Percentiles rank a stretch among this genome's conserved stretches.
Evolutionary conservation across 2,329 filamentous ascomycete species (phyloP).

Genomic region (Zopfia rhizophila): DNA sequence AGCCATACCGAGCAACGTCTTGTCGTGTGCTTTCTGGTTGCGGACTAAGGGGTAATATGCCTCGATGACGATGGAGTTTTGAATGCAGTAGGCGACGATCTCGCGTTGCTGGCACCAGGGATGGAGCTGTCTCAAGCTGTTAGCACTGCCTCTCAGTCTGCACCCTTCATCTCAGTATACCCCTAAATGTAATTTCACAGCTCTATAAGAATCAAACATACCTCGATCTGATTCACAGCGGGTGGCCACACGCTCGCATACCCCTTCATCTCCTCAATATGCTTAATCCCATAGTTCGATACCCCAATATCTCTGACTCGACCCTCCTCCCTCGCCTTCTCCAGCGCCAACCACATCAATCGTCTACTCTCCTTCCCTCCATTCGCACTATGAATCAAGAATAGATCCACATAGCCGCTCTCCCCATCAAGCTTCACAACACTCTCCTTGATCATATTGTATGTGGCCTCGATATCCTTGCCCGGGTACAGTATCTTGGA

Average conservation of each 20-base stretch:
- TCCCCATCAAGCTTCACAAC: conserved; percentile 68
- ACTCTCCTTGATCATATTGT: conserved; percentile 68
- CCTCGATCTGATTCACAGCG: conserved; percentile 79
- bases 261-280: conserved; percentile 74
- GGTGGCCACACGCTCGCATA: conserved; percentile 75
- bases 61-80: conserved; percentile 69
- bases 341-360: conserved; percentile 73
- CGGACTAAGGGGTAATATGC: conserved; percentile 75
- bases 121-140: conserved; percentile 76
- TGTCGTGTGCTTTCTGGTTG: conserved; percentile 77
- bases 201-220: conserved; percentile 49
- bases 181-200: no score
- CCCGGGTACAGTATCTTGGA: conserved; percentile 72
- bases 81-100: conserved; percentile 66
- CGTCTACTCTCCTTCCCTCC: conserved; percentile 66
- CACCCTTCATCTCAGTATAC: no score
- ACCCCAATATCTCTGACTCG: conserved; percentile 74
- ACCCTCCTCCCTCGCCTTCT: conserved; percentile 69
- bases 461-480: conserved; percentile 66
- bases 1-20: conserved; percentile 70
- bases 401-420: conserved; percentile 74
- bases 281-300: conserved; percentile 74
- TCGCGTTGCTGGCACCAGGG: conserved; percentile 75
- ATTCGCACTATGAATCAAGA: conserved; percentile 74
- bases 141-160: no score